Conservation (phyloP, 78 protist genomes). For the Dictyostelium firmibasis region DNA sequence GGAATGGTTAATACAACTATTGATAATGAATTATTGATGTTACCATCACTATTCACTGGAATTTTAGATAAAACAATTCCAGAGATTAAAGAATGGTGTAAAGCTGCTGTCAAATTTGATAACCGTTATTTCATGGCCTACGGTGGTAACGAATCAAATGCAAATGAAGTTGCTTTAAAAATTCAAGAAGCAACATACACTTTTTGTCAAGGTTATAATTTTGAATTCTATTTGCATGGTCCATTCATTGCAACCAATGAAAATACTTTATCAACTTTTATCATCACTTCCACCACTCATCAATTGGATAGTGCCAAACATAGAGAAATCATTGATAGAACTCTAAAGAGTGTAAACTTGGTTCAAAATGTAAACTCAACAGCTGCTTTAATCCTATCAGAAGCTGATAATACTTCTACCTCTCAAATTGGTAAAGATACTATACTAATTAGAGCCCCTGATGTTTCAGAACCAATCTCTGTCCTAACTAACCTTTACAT, state of each 20-base stretch:
- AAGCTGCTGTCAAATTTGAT: background rate
- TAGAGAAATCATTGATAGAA: background rate
- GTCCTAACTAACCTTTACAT: conserved; percentile 8
- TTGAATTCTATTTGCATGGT: conserved; percentile 55
- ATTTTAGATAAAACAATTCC: background rate
- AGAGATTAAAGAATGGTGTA: background rate
- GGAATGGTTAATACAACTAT: background rate
- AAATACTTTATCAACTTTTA: background rate
- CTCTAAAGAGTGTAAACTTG: background rate
- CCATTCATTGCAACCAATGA: conserved; percentile 27
- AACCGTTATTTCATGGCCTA: conserved; percentile 16
- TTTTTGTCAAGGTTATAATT: background rate
- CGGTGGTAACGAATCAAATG: conserved; percentile 16
- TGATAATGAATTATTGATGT: background rate
- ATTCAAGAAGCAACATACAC: conserved; percentile 40
- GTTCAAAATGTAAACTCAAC: background rate
- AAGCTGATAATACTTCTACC: background rate
- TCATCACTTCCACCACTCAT: background rate
- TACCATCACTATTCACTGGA: background rate
- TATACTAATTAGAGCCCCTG: background rate
- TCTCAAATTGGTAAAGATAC: conserved; percentile 2
- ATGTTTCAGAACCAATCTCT: conserved; percentile 34
- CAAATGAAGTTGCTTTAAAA: conserved; percentile 41
- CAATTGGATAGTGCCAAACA: background rate
- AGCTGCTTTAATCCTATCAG: background rate